These are phyloP conservation scores for Diphasiastrum complanatum DNA, from an alignment of 83 land plant genomes.

Conservation along the genomic window DNA sequence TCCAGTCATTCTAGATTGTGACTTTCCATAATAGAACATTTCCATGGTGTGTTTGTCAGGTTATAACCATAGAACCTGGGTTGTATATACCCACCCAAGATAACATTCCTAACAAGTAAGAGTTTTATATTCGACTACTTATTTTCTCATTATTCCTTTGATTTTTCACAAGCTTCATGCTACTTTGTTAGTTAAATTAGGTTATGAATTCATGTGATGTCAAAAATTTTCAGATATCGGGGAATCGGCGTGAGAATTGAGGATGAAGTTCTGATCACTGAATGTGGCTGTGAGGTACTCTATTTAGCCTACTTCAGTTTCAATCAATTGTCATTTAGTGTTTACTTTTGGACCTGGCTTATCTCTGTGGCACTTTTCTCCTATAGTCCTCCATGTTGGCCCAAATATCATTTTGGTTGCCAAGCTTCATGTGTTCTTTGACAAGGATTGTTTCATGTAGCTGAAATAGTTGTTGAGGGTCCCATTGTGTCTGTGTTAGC, in stretches of 20 bases:
- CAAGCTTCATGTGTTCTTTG: too few relatives aligned
- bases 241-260: constrained; percentile 95
- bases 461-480: too few relatives aligned
- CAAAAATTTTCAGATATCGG: constrained; percentile 44
- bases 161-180: neutral
- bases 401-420: too few relatives aligned
- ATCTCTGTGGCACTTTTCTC: too few relatives aligned
- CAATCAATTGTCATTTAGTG: too few relatives aligned
- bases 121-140: neutral
- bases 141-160: neutral
- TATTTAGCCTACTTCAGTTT: too few relatives aligned
- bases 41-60: constrained; percentile 38
- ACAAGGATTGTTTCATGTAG: too few relatives aligned
- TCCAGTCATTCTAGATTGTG: too few relatives aligned
- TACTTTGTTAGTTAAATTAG: neutral
- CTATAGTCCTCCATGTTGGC: too few relatives aligned
- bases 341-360: too few relatives aligned
- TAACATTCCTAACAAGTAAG: constrained; percentile 59
- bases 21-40: too few relatives aligned
- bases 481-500: too few relatives aligned
- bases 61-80: constrained; percentile 95
- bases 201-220: neutral
- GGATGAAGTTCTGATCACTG: constrained; percentile 92
- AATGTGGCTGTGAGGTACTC: constrained; percentile 90
- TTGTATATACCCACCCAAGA: constrained; percentile 60